phyloP scores from a whole-genome alignment of 2,329 filamentous ascomycete genomes.

The Ceratocystis harringtonii region DNA sequence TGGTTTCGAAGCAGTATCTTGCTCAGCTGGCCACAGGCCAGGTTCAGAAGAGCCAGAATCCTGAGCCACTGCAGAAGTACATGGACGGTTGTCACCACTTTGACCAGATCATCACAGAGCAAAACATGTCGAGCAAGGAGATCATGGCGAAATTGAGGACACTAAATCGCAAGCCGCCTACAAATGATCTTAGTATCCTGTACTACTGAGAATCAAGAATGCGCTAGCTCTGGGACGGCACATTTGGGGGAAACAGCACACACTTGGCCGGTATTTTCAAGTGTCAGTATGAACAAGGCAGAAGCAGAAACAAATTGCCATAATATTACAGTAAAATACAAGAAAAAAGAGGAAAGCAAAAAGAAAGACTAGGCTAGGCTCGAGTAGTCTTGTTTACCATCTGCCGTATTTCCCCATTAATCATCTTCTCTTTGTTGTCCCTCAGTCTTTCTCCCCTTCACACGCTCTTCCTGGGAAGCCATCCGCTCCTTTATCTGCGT shows the following conservation, averaged over 20 bases:
- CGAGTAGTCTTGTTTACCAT: neutral
- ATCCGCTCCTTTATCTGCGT: neutral
- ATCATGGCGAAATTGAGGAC: slow-evolving; percentile 53
- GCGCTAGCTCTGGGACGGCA: neutral
- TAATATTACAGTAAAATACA: slow-evolving; percentile 13
- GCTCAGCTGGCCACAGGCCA: slow-evolving; percentile 40
- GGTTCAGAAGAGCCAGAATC: slow-evolving; percentile 28
- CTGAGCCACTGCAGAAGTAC: slow-evolving; percentile 47
- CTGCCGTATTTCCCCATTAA: neutral
- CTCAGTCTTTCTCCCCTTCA: slow-evolving; percentile 18
- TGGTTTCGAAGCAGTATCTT: slow-evolving; percentile 52
- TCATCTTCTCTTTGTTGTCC: slow-evolving; percentile 11
- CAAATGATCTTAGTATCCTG: slow-evolving; percentile 39
- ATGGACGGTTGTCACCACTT: slow-evolving; percentile 62
- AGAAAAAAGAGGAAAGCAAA: neutral
- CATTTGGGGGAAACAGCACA: slow-evolving; percentile 10
- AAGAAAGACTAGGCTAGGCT: neutral
- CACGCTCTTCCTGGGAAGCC: neutral
- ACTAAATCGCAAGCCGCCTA: slow-evolving; percentile 31
- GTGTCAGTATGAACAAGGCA: neutral
- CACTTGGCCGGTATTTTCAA: neutral
- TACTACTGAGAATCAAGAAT: slow-evolving; percentile 29
- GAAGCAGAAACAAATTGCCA: neutral
- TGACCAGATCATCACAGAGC: slow-evolving; percentile 69
- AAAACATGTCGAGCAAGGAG: slow-evolving; percentile 53